These are phyloP conservation scores for Aspergillus carbonarius DNA, from an alignment of 2,329 filamentous ascomycete species.

Conservation along the genomic window DNA sequence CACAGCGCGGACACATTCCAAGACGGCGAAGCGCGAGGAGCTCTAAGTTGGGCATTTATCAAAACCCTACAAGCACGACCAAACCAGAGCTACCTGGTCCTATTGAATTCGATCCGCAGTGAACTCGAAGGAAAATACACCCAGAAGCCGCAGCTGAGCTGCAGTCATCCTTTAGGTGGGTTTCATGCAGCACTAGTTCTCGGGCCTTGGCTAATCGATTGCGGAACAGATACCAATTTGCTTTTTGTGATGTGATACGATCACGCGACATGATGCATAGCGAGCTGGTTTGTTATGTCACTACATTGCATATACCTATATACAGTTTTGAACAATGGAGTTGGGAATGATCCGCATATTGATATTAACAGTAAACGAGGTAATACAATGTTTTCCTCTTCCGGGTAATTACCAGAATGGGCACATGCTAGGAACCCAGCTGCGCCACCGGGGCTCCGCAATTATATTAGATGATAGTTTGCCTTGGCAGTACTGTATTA, in stretches of 20 bases:
- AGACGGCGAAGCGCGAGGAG: constrained; percentile 82
- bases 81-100: constrained; percentile 89
- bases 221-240: constrained; percentile 59
- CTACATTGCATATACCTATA: neutral
- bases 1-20: constrained; percentile 85
- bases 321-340: neutral
- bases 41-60: constrained; percentile 98
- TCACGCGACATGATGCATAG: neutral
- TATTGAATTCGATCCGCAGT: constrained; percentile 90
- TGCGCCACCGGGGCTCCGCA: too few species aligned
- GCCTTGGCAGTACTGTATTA: too few species aligned
- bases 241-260: constrained; percentile 63
- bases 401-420: neutral
- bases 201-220: constrained; percentile 1
- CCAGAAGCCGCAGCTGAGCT: constrained; percentile 95
- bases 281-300: neutral
- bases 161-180: constrained; percentile 92
- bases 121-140: constrained; percentile 83
- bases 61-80: constrained; percentile 83
- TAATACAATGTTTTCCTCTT: neutral
- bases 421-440: too few species aligned
- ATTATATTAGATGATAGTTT: too few species aligned
- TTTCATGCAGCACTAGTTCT: constrained; percentile 16
- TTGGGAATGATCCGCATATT: neutral
- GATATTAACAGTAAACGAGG: neutral